A percentile compares a stretch with the other conserved stretches of the same genome.
These are phyloP conservation scores for Madurella fahalii DNA, from an alignment of 2,329 filamentous ascomycete species.

Conservation along the genomic window DNA sequence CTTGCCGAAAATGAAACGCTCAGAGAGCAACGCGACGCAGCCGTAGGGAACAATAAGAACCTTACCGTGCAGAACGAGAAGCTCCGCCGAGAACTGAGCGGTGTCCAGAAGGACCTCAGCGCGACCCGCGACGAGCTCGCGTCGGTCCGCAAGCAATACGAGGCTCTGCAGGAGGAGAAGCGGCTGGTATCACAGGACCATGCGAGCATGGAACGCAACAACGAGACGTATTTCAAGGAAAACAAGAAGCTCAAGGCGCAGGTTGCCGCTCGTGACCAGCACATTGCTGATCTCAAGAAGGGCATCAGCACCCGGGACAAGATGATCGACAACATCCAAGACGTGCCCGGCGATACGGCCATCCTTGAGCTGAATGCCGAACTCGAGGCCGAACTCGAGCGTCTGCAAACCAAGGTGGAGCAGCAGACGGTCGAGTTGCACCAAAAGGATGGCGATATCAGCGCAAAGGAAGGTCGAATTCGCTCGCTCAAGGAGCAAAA, in stretches of 20 bases:
- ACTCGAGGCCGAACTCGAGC: slow-evolving; percentile 26
- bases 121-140: slow-evolving; percentile 47
- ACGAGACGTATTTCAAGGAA: slow-evolving; percentile 52
- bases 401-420: slow-evolving; percentile 22
- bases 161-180: slow-evolving; percentile 41
- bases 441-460: slow-evolving; percentile 22
- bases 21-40: slow-evolving; percentile 34
- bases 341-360: slow-evolving; percentile 25
- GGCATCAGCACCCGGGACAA: slow-evolving; percentile 27
- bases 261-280: slow-evolving; percentile 25
- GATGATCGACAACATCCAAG: slow-evolving; percentile 28
- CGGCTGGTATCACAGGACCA: slow-evolving; percentile 47
- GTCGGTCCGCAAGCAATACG: slow-evolving; percentile 34
- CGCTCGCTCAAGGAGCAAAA: slow-evolving; percentile 26
- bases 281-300: slow-evolving; percentile 28
- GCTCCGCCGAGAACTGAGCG: slow-evolving; percentile 36
- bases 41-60: slow-evolving; percentile 21
- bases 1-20: slow-evolving; percentile 39
- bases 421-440: slow-evolving; percentile 17
- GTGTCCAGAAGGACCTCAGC: slow-evolving; percentile 41
- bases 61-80: slow-evolving; percentile 31
- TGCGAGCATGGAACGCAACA: slow-evolving; percentile 49
- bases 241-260: slow-evolving; percentile 42
- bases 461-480: slow-evolving; percentile 22
- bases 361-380: slow-evolving; percentile 27